Conservation (phyloP, 108 stramenopile genomes). For the Seminavis robusta region DNA sequence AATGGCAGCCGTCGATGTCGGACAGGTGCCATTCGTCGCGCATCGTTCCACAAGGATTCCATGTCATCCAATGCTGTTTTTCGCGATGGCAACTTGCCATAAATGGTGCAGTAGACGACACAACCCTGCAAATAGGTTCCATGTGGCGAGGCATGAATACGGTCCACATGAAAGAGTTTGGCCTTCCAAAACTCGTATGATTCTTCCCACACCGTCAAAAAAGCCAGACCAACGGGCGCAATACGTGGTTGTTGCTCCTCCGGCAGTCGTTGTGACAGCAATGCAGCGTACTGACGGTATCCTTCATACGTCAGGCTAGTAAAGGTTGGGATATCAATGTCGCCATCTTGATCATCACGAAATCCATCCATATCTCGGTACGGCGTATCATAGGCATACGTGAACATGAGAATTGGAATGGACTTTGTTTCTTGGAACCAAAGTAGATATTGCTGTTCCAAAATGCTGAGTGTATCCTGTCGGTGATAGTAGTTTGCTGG, state of each 20-base stretch:
- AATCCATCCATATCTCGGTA: slow-evolving; percentile 41
- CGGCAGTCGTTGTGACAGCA: slow-evolving; percentile 14
- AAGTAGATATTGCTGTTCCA: slow-evolving; percentile 22
- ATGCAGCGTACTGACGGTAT: slow-evolving; percentile 33
- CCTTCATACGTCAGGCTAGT: slow-evolving; percentile 38
- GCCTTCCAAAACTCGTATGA: slow-evolving; percentile 23
- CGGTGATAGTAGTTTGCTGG: slow-evolving; percentile 21
- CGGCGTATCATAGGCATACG: slow-evolving; percentile 25
- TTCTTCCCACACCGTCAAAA: slow-evolving; percentile 41
- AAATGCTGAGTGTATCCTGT: slow-evolving; percentile 9
- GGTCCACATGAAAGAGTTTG: slow-evolving; percentile 40
- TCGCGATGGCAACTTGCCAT: slow-evolving; percentile 25
- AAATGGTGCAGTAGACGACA: slow-evolving; percentile 37
- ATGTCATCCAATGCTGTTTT: slow-evolving; percentile 4
- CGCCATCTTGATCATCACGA: neutral
- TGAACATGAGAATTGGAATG: slow-evolving; percentile 29
- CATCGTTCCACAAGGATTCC: slow-evolving; percentile 14
- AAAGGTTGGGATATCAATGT: slow-evolving; percentile 37
- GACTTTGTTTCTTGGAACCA: slow-evolving; percentile 24
- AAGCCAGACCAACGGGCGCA: slow-evolving; percentile 50
- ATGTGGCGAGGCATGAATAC: slow-evolving; percentile 34
- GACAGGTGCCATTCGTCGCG: slow-evolving; percentile 34
- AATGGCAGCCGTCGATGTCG: slow-evolving; percentile 22
- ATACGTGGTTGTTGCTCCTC: slow-evolving; percentile 24
- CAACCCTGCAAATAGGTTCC: slow-evolving; percentile 40